Evolutionary conservation across 257 asterid species (phyloP), one percentile per base, ranked within the genome.

Genomic region (Nicotiana tomentosiformis): DNA sequence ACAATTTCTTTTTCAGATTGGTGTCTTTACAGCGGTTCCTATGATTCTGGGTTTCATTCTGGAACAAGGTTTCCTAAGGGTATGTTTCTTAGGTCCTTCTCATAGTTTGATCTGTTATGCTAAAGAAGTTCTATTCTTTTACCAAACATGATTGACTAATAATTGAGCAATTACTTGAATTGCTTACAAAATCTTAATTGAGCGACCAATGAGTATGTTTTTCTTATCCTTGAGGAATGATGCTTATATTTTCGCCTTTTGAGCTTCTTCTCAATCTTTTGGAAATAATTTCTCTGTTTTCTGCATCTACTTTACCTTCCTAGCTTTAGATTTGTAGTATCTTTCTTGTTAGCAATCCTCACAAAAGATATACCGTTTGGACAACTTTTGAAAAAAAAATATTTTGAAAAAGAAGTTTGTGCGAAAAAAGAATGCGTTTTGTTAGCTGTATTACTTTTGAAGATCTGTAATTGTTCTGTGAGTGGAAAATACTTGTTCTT

Each of bases 1-100:
- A 1, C 99, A 96, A 90, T 96, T 96, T 88, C 93, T 96, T 86
- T 91, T 94, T 84, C 99, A 96, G 92, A 96, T 96, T 87, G 99
- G 99, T 85, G 65, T 90, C 65, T 93, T 94, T 87, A 90, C 98
- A 6, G 98, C 98, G 39, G 94, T 96, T 70, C 99, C 99, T 30
- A 96, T 96, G 99, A 70, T 96, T 86, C 89, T 94, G 84, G 96
- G 98, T 84, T 96, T 89, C 91, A 94, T 96, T 87, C 88, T 94
- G 85, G 99, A 94, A 87, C 97, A 94, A 84, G 99, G 99, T 37
- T 94, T 96, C 84, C 92, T 96, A 66, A 90, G 94, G 94, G 99
- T 96, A 92, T 58, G 91, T 67, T 78, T 69, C 62, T 82, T 53
- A 78, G 43, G 23, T 72, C 23, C 79, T 72, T 7, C 62, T 23